Base-by-base conservation (phyloP, 768 basidiomycete genomes). In the Lactarius trivialis region DNA sequence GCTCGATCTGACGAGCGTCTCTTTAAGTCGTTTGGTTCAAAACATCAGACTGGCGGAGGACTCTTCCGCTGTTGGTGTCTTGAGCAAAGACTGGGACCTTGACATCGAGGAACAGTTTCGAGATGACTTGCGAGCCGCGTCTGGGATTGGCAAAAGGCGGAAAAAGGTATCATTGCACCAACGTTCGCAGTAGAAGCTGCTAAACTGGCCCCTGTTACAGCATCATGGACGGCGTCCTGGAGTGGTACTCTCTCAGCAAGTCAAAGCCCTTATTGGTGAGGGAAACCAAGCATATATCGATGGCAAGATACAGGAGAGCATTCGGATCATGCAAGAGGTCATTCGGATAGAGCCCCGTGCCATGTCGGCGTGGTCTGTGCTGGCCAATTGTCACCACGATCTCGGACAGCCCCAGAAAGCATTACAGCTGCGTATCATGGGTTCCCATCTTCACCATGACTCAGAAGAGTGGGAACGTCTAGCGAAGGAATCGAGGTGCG, bases 301-400 rank as follows among this genome's bases (percentile, higher is more conserved):
- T 68, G 82, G 77, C 63, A 74, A 91, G 59, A 75, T 85, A 9
- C 74, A 78, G 2, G 80, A 87, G 67, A 87, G 93, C 1, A 85
- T 93, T 37, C 82, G 84, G 21, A 80, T 87, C 28, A 90, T 94
- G 83, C 86, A 88, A 70, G 93, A 98, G 70, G 91, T 97, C 66
- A 93, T 99, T 58, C 84, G 92, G 9, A 91, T 94, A 60, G 96
- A 99, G 71, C 93, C 95, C 2, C 83, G 89, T 19, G 89, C 93
- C 1, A 78, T 81, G 0, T 75, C 83, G 2, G 90, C 93, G 1
- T 99, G 95, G 95, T 83, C 85, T 8, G 91, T 93, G 0, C 82
- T 98, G 7, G 92, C 90, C 2, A 83, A 88, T 65, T 91, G 91
- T 68, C 88, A 93, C 70, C 81, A 85, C 36, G 91, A 93, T 68